These are phyloP conservation scores for Kwoniella europaea DNA, from an alignment of 768 basidiomycete genomes.

Conservation along the genomic window DNA sequence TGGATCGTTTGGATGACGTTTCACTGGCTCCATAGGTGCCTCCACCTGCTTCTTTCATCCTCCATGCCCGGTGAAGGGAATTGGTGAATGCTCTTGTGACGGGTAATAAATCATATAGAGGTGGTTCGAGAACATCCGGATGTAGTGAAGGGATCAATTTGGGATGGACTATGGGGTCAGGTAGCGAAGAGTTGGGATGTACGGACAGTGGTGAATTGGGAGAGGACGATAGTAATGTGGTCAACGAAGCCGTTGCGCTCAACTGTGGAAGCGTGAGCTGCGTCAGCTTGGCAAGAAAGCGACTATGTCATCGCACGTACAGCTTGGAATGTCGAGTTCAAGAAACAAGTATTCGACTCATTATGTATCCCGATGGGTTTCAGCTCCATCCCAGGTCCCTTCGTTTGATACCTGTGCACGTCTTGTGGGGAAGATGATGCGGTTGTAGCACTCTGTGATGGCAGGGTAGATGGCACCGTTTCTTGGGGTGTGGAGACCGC, in stretches of 20 bases:
- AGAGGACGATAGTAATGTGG: slow-evolving; percentile 38
- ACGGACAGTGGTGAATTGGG: slow-evolving; percentile 60
- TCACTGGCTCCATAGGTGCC: slow-evolving; percentile 43
- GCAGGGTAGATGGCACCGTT: neutral
- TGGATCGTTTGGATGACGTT: slow-evolving; percentile 33
- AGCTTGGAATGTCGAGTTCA: slow-evolving; percentile 92
- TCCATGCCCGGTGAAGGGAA: slow-evolving; percentile 51
- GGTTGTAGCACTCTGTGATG: neutral
- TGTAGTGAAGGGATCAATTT: slow-evolving; percentile 48
- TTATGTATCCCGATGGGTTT: slow-evolving; percentile 57
- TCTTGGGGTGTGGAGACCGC: slow-evolving; percentile 20
- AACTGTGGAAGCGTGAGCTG: slow-evolving; percentile 59
- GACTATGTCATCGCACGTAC: slow-evolving; percentile 49
- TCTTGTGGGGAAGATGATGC: neutral
- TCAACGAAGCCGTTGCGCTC: slow-evolving; percentile 47
- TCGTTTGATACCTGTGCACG: neutral
- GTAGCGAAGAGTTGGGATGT: slow-evolving; percentile 53
- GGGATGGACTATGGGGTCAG: slow-evolving; percentile 32
- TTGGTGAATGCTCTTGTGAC: slow-evolving; percentile 53
- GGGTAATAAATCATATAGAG: slow-evolving; percentile 49
- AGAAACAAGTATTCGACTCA: slow-evolving; percentile 76
- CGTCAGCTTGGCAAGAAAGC: too few species aligned
- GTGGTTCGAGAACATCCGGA: slow-evolving; percentile 51
- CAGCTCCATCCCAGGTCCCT: slow-evolving; percentile 24
- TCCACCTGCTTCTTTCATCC: slow-evolving; percentile 53